These are phyloP conservation scores for Vitis cinerea DNA, from an alignment of 164 flowering plant species.

Conservation along the genomic window DNA sequence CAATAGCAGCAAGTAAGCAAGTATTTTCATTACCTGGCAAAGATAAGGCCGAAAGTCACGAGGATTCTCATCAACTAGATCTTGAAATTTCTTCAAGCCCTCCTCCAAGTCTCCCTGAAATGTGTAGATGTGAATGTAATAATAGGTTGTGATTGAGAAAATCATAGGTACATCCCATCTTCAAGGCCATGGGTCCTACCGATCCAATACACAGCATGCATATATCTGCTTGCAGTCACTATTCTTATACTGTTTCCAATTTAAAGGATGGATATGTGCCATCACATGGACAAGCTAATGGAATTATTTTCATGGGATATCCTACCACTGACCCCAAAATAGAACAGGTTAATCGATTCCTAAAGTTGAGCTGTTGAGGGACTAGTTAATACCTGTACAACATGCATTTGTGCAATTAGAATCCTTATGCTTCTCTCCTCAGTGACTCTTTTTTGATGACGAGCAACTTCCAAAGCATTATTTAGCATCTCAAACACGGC, in stretches of 20 bases:
- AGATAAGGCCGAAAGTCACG: slow-evolving; percentile 96
- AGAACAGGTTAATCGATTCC: background rate
- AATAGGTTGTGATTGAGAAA: too few relatives aligned
- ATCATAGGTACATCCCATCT: too few relatives aligned
- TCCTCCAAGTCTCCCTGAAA: slow-evolving; percentile 81
- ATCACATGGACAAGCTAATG: too few relatives aligned
- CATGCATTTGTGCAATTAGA: slow-evolving; percentile 88
- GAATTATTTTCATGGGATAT: too few relatives aligned
- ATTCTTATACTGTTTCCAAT: too few relatives aligned
- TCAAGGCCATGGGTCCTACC: too few relatives aligned
- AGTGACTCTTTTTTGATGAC: slow-evolving; percentile 57
- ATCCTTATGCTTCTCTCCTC: slow-evolving; percentile 90
- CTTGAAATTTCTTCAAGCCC: slow-evolving; percentile 60
- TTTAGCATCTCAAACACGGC: slow-evolving; percentile 86
- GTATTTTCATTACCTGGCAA: slow-evolving; percentile 62
- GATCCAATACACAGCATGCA: too few relatives aligned
- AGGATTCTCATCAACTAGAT: slow-evolving; percentile 71
- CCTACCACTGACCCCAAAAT: background rate
- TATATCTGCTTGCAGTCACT: too few relatives aligned
- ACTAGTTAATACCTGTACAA: slow-evolving; percentile 52
- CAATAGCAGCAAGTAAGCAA: background rate
- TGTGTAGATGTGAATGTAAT: background rate
- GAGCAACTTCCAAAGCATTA: slow-evolving; percentile 66
- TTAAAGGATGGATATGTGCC: too few relatives aligned
- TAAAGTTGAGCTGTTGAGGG: background rate